Base-by-base conservation (phyloP, 1,284 basidiomycete species). In the Pseudozyma thailandica region DNA sequence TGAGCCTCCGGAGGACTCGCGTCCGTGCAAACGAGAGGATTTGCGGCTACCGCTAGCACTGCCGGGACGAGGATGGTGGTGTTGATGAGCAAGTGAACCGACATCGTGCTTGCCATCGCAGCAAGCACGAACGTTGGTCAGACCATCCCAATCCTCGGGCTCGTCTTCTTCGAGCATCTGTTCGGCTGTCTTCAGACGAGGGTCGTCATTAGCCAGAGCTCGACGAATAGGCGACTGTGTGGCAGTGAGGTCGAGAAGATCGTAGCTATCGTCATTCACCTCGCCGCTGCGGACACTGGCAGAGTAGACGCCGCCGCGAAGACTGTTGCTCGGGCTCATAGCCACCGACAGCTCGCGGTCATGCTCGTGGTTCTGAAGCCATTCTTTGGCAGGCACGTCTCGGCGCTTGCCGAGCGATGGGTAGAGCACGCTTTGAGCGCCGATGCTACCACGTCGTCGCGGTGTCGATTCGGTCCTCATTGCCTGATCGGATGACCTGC, bases 371-470 rank as follows among this genome's bases (percentile, higher is more conserved):
- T 75, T 69, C 47, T 72, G 58, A 47, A 94, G 85, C 77, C 93
- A 96, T 78, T 94, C 93, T 7, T 90, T 88, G 0, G 94, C 94
- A 0, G 92, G 91, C 2, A 93, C 95, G 10, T 92, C 92, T 2
- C 89, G 88, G 12, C 92, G 90, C 80, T 94, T 94, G 68, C 91
- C 88, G 38, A 91, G 74, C 15, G 70, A 72, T 21, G 70, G 63
- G 46, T 72, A 68, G 75, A 82, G 15, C 75, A 82, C 43, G 62
- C 68, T 85, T 38, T 91, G 90, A 6, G 89, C 88, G 35, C 69
- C 64, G 38, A 66, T 48, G 88, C 84, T 3, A 90, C 92, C 39
- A 91, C 84, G 75, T 91, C 90, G 0, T 90, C 92, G 39, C 88
- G 89, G 83, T 89, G 91, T 52, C 88, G 88, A 74, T 21, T 79